Evolutionary conservation across 805 yeast species (phyloP), one percentile per base, ranked within the genome.

Genomic region (Saturnispora hagleri): DNA sequence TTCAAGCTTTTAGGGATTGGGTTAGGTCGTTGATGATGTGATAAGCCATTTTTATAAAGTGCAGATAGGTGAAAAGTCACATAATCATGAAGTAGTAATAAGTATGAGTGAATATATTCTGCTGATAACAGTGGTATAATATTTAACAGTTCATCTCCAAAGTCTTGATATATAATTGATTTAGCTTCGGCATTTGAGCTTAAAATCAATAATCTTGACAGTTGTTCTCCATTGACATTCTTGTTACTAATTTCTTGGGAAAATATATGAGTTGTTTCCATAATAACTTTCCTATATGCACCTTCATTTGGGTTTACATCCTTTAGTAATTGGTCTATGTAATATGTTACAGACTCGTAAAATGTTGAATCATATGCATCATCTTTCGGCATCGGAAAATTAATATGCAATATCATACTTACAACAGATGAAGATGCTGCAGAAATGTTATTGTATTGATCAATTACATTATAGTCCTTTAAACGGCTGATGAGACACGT

Each of bases 341-440:
- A 60, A 51, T 52, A 58, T 20, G 52, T 57, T 9, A 58, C 35
- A 1, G 68, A 61, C 33, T 62, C 58, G 41, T 38, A 60, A 46
- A 53, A 65, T 5, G 31, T 33, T 3, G 55, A 43, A 18, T 51
- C 47, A 17, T 27, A 17, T 5, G 5, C 18, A 20, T 43, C 35
- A 24, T 20, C 15, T 13, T 27, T 17, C 7, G 27, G 24, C 12
- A 51, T 28, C 10, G 56, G 55, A 12, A 53, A 55, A 28, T 53
- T 52, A 28, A 55, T 55, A 17, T 40, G 51, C 6, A 26, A 20
- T 24, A 51, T 47, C 18, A 47, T 41, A 33, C 51, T 33, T 1
- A 48, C 43, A 26, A 55, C 34, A 3, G 45, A 26, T 27, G 36
- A 17, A 20, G 48, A 27, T 5, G 24, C 31, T 26, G 22, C 31